Percentiles rank a stretch among this genome's conserved stretches.
phyloP scores from a whole-genome alignment of 805 yeast species.

The Sungouiozyma intestinalis region DNA sequence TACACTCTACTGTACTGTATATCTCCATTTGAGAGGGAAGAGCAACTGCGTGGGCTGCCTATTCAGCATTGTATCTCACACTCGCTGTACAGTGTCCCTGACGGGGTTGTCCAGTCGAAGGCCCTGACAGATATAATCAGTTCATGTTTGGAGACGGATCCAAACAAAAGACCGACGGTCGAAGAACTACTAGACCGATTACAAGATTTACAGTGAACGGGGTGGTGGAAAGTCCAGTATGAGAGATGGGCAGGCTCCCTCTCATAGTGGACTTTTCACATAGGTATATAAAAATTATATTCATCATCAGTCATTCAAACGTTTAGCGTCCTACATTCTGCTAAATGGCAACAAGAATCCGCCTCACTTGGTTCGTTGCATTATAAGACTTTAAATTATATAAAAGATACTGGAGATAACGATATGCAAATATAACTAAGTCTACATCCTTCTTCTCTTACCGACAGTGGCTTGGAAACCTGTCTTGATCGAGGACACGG shows the following conservation, averaged over 20 bases:
- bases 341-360: too few species aligned
- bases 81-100: slow-evolving; percentile 43
- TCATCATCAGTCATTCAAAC: neutral
- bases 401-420: slow-evolving; percentile 1
- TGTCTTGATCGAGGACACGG: slow-evolving; percentile 93
- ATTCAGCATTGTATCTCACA: slow-evolving; percentile 63
- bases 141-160: slow-evolving; percentile 53
- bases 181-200: slow-evolving; percentile 47
- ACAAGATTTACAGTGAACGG: slow-evolving; percentile 3
- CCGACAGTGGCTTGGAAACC: slow-evolving; percentile 99
- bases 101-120: slow-evolving; percentile 35
- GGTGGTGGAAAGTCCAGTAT: neutral
- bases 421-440: neutral
- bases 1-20: slow-evolving; percentile 67
- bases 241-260: neutral
- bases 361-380: too few species aligned
- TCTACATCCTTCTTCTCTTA: slow-evolving; percentile 60
- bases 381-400: slow-evolving; percentile 2
- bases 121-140: slow-evolving; percentile 46
- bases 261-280: slow-evolving; percentile 28
- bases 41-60: slow-evolving; percentile 72
- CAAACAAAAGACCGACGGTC: slow-evolving; percentile 50
- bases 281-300: neutral
- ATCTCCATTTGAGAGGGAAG: slow-evolving; percentile 84
- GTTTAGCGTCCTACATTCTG: too few species aligned